Percentiles rank a stretch among this genome's conserved stretches.
phyloP scores from a whole-genome alignment of 2,329 filamentous ascomycete species.

The Domatiomyces catenatus region DNA sequence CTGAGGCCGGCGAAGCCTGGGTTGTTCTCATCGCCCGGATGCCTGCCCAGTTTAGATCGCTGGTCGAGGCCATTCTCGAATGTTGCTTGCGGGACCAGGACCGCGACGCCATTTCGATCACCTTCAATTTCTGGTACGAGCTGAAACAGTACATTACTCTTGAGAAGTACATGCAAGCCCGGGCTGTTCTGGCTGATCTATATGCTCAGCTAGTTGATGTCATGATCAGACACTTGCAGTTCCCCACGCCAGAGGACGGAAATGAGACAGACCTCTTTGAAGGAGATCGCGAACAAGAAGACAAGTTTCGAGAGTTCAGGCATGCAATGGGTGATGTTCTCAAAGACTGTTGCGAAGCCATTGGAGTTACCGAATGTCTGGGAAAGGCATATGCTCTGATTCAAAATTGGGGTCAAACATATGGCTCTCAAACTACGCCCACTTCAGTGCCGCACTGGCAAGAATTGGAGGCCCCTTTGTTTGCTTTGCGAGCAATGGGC shows the following conservation, averaged over 20 bases:
- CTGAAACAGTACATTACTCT: conserved; percentile 90
- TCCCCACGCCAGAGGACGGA: conserved; percentile 58
- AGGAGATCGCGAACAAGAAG: conserved; percentile 86
- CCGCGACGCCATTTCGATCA: conserved; percentile 79
- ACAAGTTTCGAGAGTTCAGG: conserved; percentile 91
- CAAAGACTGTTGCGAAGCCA: conserved; percentile 92
- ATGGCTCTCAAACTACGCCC: conserved; percentile 58
- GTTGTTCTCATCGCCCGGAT: conserved; percentile 78
- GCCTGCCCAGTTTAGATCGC: conserved; percentile 60
- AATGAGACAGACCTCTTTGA: conserved; percentile 79
- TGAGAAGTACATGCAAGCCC: conserved; percentile 73
- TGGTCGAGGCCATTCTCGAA: conserved; percentile 86
- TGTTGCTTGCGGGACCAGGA: conserved; percentile 78
- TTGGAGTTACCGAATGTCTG: conserved; percentile 82
- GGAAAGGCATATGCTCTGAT: conserved; percentile 77
- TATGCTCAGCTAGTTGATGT: conserved; percentile 86
- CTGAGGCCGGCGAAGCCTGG: conserved; percentile 89
- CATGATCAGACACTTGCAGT: conserved; percentile 79
- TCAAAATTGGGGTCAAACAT: conserved; percentile 72
- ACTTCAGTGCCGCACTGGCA: conserved; percentile 86
- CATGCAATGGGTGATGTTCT: conserved; percentile 96
- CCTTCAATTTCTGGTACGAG: conserved; percentile 97
- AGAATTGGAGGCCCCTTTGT: conserved; percentile 83
- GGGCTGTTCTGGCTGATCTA: conserved; percentile 60
- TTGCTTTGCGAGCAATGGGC: conserved; percentile 89